These are phyloP conservation scores for Spirogloea muscicola DNA, from an alignment of 139 green algal species.

Conservation along the genomic window DNA sequence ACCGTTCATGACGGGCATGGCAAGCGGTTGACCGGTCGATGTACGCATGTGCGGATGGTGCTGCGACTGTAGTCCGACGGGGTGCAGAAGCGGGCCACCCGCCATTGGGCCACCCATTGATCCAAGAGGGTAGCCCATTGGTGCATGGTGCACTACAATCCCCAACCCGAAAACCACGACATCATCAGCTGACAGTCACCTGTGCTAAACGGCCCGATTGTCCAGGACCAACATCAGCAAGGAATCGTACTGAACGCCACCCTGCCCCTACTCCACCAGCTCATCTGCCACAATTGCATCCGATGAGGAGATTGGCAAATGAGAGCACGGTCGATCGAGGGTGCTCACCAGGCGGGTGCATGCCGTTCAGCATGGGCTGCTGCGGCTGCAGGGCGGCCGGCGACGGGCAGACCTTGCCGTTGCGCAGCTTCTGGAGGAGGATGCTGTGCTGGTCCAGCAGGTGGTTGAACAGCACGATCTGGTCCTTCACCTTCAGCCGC, in stretches of 20 bases:
- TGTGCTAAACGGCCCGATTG: no score
- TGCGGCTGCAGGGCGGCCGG: not conserved
- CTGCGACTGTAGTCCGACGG: no score
- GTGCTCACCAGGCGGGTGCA: not conserved
- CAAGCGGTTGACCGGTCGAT: no score
- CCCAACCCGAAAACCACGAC: no score
- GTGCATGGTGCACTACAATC: no score
- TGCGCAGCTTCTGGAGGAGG: conserved; percentile 14
- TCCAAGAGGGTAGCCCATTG: no score
- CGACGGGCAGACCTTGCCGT: not conserved
- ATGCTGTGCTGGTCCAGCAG: conserved; percentile 31
- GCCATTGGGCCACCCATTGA: no score
- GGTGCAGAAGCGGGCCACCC: no score
- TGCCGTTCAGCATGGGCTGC: not conserved
- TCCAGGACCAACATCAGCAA: not conserved
- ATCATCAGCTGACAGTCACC: no score
- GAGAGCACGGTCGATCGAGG: no score
- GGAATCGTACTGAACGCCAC: not conserved
- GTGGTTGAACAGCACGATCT: conserved; percentile 91
- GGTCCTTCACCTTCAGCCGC: conserved; percentile 80
- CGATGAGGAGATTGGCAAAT: not conserved
- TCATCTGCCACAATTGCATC: not conserved
- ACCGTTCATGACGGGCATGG: no score
- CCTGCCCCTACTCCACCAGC: not conserved
- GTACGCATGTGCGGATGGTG: no score